Conservation (phyloP, 352 stramenopile genomes). For the Globisporangium canariense region DNA sequence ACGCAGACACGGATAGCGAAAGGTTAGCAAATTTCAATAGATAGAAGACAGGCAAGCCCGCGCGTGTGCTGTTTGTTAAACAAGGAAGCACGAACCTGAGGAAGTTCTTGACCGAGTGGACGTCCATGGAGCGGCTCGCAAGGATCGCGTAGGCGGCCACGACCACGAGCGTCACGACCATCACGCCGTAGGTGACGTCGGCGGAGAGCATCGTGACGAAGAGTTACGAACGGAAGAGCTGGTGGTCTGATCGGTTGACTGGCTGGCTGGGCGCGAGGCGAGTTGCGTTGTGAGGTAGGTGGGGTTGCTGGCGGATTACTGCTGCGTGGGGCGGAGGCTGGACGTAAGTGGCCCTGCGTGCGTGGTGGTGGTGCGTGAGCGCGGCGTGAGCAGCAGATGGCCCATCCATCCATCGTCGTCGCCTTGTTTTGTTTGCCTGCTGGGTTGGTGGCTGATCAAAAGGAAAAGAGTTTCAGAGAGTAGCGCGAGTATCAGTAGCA, state of each 20-base stretch:
- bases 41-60: neutral
- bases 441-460: neutral
- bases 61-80: neutral
- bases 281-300: conserved; percentile 1
- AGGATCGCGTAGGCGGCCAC: conserved; percentile 65
- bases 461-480: neutral
- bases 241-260: neutral
- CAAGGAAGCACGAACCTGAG: conserved; percentile 37
- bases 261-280: neutral
- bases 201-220: conserved; percentile 37
- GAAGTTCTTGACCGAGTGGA: conserved; percentile 60
- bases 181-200: conserved; percentile 48
- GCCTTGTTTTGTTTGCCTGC: neutral
- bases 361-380: neutral
- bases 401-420: neutral
- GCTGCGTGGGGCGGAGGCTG: neutral
- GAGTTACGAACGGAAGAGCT: neutral
- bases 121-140: conserved; percentile 48
- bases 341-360: neutral
- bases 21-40: neutral
- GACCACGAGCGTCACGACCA: conserved; percentile 57
- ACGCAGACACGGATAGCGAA: neutral
- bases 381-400: neutral
- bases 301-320: neutral
- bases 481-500: too few species aligned